These are phyloP conservation scores for Ceratobasidium theobromae DNA, from an alignment of 1,284 basidiomycete species.

Conservation along the genomic window DNA sequence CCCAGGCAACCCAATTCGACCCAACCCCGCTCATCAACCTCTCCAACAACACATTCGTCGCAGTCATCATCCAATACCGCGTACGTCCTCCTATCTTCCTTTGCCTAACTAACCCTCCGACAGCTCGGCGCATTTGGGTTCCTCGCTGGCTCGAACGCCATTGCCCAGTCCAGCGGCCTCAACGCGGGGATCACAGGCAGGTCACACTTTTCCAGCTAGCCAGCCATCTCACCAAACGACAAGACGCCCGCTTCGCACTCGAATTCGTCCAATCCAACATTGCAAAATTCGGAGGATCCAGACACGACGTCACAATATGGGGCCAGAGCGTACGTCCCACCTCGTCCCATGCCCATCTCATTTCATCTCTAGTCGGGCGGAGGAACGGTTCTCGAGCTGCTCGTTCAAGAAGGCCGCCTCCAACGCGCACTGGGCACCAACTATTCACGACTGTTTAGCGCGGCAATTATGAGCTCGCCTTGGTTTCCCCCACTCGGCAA, in stretches of 20 bases:
- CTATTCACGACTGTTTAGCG: neutral
- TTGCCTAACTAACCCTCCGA: neutral
- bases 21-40: constrained; percentile 18
- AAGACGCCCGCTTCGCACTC: constrained; percentile 9
- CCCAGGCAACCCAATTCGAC: constrained; percentile 13
- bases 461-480: neutral
- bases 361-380: constrained; percentile 1
- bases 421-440: neutral
- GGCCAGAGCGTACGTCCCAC: neutral
- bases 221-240: neutral
- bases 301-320: constrained; percentile 7
- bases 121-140: constrained; percentile 13
- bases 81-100: neutral
- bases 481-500: constrained; percentile 12
- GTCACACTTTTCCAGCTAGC: neutral
- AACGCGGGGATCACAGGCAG: constrained; percentile 9
- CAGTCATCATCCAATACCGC: constrained; percentile 8
- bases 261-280: constrained; percentile 15
- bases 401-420: constrained; percentile 1
- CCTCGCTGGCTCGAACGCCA: neutral
- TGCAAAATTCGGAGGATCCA: neutral
- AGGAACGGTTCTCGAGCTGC: constrained; percentile 1
- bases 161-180: neutral
- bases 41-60: constrained; percentile 11
- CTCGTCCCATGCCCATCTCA: neutral